A percentile compares a stretch with the other conserved stretches of the same genome.
These are phyloP conservation scores for Falciphora oryzae DNA, from an alignment of 2,329 filamentous ascomycete genomes.

Conservation along the genomic window DNA sequence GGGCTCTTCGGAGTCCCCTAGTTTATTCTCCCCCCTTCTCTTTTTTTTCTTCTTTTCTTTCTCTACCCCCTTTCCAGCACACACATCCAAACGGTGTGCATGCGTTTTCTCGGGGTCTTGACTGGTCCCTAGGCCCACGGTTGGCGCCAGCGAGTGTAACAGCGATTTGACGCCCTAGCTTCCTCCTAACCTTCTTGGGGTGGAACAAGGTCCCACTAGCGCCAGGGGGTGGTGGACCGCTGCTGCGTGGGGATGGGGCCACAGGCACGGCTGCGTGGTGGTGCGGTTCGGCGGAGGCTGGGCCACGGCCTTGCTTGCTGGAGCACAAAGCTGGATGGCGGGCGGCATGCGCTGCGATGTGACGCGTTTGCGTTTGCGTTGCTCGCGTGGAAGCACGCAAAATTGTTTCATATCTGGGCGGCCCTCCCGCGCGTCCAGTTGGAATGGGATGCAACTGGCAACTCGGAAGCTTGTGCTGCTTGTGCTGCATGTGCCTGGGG, in stretches of 20 bases:
- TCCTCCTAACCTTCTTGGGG: background rate
- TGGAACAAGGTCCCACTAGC: background rate
- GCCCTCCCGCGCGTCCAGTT: background rate
- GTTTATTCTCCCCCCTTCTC: background rate
- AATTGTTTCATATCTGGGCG: background rate
- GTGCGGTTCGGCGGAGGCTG: background rate
- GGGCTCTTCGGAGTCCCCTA: background rate
- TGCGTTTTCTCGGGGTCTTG: background rate
- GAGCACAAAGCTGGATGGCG: too few relatives aligned
- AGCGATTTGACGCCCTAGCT: background rate
- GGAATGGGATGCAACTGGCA: too few relatives aligned
- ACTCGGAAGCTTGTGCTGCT: too few relatives aligned
- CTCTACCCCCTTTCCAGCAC: too few relatives aligned
- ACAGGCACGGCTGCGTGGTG: background rate
- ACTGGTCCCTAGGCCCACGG: background rate
- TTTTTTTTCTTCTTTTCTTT: background rate
- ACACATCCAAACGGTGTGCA: background rate
- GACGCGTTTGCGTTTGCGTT: background rate
- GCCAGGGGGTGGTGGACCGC: background rate
- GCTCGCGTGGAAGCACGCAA: background rate
- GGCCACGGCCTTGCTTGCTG: too few relatives aligned
- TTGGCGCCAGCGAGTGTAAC: too few relatives aligned
- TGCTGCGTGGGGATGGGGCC: background rate
- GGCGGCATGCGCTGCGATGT: background rate
- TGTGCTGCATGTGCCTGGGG: too few relatives aligned